phyloP scores from a whole-genome alignment of 176 grass and related monocot genomes.

The Chrysopogon serrulatus region DNA sequence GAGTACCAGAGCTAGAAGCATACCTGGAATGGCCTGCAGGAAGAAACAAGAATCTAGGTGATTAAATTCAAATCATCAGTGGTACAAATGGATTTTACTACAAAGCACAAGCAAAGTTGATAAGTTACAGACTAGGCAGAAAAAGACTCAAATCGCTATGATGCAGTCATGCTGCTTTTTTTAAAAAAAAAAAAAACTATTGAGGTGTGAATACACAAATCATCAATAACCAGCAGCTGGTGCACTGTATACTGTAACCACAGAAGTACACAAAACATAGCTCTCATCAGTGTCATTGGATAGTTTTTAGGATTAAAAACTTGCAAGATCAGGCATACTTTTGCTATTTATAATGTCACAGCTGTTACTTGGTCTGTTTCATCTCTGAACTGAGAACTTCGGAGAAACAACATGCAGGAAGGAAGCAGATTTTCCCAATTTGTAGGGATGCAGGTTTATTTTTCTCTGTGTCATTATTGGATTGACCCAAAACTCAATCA shows the following conservation, averaged over 20 bases:
- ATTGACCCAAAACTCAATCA: background rate
- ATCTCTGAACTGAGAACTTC: background rate
- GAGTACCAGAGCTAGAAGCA: conserved; percentile 87
- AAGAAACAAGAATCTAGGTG: background rate
- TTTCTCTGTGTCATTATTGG: background rate
- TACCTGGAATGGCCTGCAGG: conserved; percentile 86
- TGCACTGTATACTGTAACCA: background rate
- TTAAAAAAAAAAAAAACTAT: background rate
- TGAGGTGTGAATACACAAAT: background rate
- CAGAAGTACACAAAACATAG: background rate
- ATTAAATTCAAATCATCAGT: conserved; percentile 4
- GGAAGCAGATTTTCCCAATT: background rate
- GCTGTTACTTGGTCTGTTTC: background rate
- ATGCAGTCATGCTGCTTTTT: background rate
- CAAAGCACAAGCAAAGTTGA: background rate
- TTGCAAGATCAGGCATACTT: background rate
- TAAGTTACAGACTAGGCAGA: background rate
- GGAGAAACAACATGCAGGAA: background rate
- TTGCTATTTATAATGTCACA: background rate
- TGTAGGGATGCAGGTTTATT: background rate
- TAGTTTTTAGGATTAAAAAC: background rate
- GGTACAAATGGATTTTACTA: background rate
- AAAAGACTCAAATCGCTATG: background rate
- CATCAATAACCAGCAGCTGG: background rate
- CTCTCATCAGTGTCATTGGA: background rate